These are phyloP conservation scores for Pseudogymnoascus sp. DNA, from an alignment of 2,329 filamentous ascomycete species.

Conservation along the genomic window DNA sequence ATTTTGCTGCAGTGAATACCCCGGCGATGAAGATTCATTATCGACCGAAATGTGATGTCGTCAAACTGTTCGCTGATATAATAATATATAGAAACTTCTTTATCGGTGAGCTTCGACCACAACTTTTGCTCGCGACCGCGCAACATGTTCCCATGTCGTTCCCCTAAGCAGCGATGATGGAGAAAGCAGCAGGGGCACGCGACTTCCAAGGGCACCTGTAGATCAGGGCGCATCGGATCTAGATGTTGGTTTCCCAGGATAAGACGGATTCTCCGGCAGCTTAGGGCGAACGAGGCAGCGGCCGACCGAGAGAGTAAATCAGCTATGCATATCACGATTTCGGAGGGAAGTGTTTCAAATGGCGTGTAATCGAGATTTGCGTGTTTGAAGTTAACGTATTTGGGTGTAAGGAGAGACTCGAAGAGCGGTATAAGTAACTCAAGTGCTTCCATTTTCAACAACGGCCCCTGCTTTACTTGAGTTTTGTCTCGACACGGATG, in stretches of 20 bases:
- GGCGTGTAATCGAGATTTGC: neutral
- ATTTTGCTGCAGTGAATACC: neutral
- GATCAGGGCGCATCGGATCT: neutral
- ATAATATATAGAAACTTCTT: neutral
- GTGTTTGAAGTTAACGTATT: neutral
- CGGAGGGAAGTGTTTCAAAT: neutral
- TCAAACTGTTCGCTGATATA: neutral
- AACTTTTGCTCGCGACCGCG: neutral
- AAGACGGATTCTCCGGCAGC: neutral
- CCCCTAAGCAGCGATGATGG: neutral
- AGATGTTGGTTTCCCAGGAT: neutral
- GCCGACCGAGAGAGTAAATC: neutral
- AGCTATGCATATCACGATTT: neutral
- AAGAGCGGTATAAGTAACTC: neutral
- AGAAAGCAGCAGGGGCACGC: neutral
- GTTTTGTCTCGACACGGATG: neutral
- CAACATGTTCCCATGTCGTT: neutral
- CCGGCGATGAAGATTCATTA: neutral
- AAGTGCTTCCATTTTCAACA: neutral
- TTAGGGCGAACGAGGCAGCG: neutral
- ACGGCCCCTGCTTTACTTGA: neutral
- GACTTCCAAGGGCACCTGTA: neutral
- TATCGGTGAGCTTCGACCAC: neutral
- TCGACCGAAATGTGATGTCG: neutral
- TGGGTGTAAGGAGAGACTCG: neutral